Base-by-base conservation (phyloP, 192 early-diverging fungal genomes). In the Coemansia sp. region DNA sequence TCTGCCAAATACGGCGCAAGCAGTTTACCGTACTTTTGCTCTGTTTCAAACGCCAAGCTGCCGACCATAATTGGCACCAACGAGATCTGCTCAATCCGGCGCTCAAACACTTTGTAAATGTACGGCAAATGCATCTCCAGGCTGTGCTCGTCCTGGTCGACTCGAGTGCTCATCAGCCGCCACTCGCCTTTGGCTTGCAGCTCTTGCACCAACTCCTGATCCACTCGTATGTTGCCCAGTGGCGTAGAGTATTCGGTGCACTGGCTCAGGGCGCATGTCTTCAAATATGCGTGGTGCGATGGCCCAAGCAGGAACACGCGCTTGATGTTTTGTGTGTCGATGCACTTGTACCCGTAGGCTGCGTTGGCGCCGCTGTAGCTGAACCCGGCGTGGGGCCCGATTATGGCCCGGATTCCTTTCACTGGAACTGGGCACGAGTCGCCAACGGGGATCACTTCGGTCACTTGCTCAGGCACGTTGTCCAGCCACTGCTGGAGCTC, bases 111-210 rank as follows among this genome's bases (percentile, higher is more conserved):
- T 69, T 92, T 91, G 77, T 88, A 88, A 5, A 90, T 84, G 75
- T 87, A 97, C 9, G 96, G 96, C 56, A 97, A 66, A 63, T 98
- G 95, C 94, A 98, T 93, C 68, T 97, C 97, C 64, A 99, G 86
- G 70, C 93, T 95, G 70, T 99, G 97, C 69, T 99, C 97, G 42
- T 91, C 87, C 66, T 98, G 93, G 64, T 99, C 97, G 5, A 79
- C 83, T 10, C 68, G 38, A 8, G 66, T 61, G 20, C 61, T 79
- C 93, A 98, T 93, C 37, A 61, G 53, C 5, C 60, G 51, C 81
- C 95, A 98, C 12, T 48, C 59, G 34, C 52, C 57, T 0, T 88
- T 90, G 28, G 80, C 67, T 40, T 68, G 47, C 18, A 98, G 81
- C 51, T 88, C 87, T 6, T 67, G 79, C 11, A 89, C 84, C 8